Evolutionary conservation across 2,329 filamentous ascomycete species (phyloP).

Genomic region (Aotearoamyces nothofagi): DNA sequence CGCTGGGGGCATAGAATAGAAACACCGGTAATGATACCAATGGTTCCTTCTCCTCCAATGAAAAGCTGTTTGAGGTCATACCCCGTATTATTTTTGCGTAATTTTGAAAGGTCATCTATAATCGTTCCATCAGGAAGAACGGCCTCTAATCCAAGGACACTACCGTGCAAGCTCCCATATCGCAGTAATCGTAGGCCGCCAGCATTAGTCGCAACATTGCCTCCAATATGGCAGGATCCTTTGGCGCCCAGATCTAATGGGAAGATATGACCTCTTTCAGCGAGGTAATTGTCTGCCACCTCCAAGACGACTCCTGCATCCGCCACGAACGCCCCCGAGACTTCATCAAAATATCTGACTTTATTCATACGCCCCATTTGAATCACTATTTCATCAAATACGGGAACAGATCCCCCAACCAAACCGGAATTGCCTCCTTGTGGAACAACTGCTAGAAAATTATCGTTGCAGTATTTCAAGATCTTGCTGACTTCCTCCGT

Average conservation of each 20-base stretch:
- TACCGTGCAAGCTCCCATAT: constrained; percentile 91
- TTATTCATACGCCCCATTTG: constrained; percentile 82
- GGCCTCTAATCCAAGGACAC: constrained; percentile 79
- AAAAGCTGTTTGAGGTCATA: constrained; percentile 97
- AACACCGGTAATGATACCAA: constrained; percentile 84
- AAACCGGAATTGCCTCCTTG: constrained; percentile 96
- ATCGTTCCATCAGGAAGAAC: constrained; percentile 89
- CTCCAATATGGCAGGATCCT: constrained; percentile 90
- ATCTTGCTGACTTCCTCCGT: constrained; percentile 85
- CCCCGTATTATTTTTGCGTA: constrained; percentile 97
- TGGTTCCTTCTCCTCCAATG: constrained; percentile 87
- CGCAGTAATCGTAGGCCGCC: constrained; percentile 79
- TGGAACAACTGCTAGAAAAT: constrained; percentile 82
- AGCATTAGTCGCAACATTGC: constrained; percentile 91
- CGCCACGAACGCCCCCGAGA: constrained; percentile 77
- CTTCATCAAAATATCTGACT: constrained; percentile 83
- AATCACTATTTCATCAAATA: constrained; percentile 97
- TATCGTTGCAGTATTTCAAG: constrained; percentile 87
- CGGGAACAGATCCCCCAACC: constrained; percentile 87
- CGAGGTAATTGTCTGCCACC: constrained; percentile 71
- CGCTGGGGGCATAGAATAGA: constrained; percentile 82
- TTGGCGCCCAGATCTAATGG: constrained; percentile 96
- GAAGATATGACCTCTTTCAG: constrained; percentile 75
- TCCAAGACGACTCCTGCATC: constrained; percentile 90
- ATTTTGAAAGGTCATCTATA: constrained; percentile 70